Evolutionary conservation across 2,329 filamentous ascomycete genomes (phyloP), one percentile per base, ranked within the genome.

Genomic region (Aspergillus felis): DNA sequence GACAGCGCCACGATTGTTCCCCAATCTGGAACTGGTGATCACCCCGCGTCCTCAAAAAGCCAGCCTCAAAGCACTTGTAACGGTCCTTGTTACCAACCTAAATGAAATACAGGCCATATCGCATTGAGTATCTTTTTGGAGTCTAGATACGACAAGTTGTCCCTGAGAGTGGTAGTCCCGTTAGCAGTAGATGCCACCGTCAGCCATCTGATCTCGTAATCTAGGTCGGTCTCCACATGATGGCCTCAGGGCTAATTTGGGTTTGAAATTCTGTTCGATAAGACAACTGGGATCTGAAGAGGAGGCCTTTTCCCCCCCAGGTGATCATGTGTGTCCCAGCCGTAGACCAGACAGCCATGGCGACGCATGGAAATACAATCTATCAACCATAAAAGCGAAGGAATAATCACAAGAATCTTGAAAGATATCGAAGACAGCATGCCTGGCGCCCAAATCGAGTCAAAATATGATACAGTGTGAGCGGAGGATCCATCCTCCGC

Each of bases 381-480:
- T 44, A 51, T 42, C 57, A 53, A 14, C 41, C 54, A 56, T 41
- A 50, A 52, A 25, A 55, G 53, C 50, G 48, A 46, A 49, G 46
- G 42, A 51, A 46, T 48, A 54, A 53, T 25, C 51, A 38, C 41
- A 50, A 42, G 35, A 25, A 55, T 41, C 47, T 49, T 47, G 35
- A 7, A 50, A 32, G 42, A 28, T 48, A 55, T 49, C 54, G 44
- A 49, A 56, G 53, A 49, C 29, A 29, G 51, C 47, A 51, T n/a
- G 46, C 44, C 52, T 51, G 50, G 53, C 49, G 50, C 56, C 55
- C 55, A 38, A 47, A 51, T 56, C 50, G 20, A 48, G 51, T 55
- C 50, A 49, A 59, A 51, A 50, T 62, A 64, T 64, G 62, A 57
- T 66, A 66, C 62, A 66, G 55, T 50, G 50, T 50, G 32, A 53